Conservation (phyloP, 2,329 filamentous ascomycete species). For the Verticillium dahliae region DNA sequence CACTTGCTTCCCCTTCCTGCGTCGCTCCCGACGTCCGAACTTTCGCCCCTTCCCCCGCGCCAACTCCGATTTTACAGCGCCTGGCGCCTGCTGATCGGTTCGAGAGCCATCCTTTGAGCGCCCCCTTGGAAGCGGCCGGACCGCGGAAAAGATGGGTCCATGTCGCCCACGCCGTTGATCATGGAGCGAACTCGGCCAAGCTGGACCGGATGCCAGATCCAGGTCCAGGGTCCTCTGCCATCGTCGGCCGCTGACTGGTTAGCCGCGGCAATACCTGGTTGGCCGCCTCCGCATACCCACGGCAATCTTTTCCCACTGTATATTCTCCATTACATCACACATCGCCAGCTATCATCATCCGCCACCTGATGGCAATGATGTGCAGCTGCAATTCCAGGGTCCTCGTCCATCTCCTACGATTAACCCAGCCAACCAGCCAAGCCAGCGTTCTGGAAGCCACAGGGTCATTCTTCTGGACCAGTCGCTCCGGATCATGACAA, state of each 20-base stretch:
- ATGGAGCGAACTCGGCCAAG: background rate
- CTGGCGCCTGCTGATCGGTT: background rate
- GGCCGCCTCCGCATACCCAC: background rate
- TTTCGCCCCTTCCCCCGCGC: background rate
- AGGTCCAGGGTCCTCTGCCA: background rate
- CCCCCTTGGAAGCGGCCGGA: background rate
- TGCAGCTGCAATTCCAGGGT: background rate
- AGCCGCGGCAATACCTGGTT: background rate
- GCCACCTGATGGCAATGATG: background rate
- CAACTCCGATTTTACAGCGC: background rate
- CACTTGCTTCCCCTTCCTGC: background rate
- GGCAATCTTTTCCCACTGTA: background rate
- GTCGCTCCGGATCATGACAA: background rate
- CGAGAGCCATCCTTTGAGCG: background rate
- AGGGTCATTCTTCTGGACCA: background rate
- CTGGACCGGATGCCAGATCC: background rate
- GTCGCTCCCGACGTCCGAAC: background rate
- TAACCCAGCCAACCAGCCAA: too few species aligned
- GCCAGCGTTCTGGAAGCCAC: background rate
- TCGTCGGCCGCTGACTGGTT: background rate
- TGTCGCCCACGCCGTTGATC: background rate
- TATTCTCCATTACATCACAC: background rate
- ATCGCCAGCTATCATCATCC: background rate
- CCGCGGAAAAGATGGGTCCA: background rate
- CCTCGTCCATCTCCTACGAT: background rate